Base-by-base conservation (phyloP, 495 filamentous ascomycete genomes). In the Chaetomium fimeti region DNA sequence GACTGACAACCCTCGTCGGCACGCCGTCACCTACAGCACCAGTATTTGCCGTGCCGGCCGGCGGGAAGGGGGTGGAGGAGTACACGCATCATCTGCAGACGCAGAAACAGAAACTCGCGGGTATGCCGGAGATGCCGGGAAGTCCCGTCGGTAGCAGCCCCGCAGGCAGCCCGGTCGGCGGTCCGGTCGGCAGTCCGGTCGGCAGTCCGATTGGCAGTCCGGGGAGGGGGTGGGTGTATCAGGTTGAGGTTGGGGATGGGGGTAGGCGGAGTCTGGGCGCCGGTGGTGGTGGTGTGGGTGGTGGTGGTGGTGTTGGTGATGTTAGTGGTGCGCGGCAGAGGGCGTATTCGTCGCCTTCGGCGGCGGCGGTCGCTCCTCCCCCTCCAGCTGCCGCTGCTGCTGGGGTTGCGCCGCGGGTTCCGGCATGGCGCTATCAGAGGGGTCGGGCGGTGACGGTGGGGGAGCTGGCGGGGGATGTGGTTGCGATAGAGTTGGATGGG, bases 1-100 rank as follows among this genome's bases (percentile, higher is more conserved):
- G 65, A 1, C 43, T 51, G 11, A 64, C 65, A 0, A 67, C 65
- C n/a, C 57, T 64, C 1, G 65, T 67, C 13, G 61, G 61, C 5
- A 60, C 60, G 12, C 60, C 65, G 2, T 40, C 20, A 1, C 43
- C 58, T 13, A 52, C 48, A 3, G 27, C 20, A 4, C 43, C 58
- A 2, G 28, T 29, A 18, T 52, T 61, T 43, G 48, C 27, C 18
- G 6, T 29, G 47, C 5, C 16, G 2, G 58, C 3, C 13, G 40
- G 13, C 15, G 48, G 45, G 45, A 45, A 20, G 15, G 58, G 49
- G 28, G 45, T 16, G 25, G 62, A 27, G 9, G 62, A 42, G 54
- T 27, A 58, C 28, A 40, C 12, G 54, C 42, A 43, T 47, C n/a
- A 47, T 47, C 18, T 43, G 15, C 40, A 43, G 11, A 11, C 11